Evolutionary conservation across 352 stramenopile species (phyloP), one percentile per base, ranked within the genome.

Genomic region (Globisporangium iwayamae): DNA sequence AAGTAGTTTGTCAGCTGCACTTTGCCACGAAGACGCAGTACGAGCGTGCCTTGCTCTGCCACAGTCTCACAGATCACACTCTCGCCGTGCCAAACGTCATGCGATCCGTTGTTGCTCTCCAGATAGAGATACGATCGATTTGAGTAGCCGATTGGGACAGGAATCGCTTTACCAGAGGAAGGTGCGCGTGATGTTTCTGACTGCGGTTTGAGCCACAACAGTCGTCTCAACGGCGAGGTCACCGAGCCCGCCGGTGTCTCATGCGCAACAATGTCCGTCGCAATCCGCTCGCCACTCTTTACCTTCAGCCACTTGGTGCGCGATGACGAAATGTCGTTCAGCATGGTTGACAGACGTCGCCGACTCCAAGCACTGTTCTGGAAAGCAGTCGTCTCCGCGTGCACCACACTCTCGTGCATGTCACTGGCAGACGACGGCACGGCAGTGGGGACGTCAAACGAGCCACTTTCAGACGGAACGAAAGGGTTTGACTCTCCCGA

Each of bases 1-100:
- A 93, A 78, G 58, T 82, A 85, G 65, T 95, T 95, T 13, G 76
- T 76, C 18, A 95, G 62, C 67, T 93, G 83, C 8, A 93, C 83
- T 64, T 90, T 91, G 18, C 84, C 81, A 41, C 86, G 84, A 55
- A 95, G 66, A 9, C 86, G 81, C 51, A 95, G 69, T 11, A 95
- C 81, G 4, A 95, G 74, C 50, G 86, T 95, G 1, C 86, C 86
- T 69, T 93, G 84, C 62, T 95, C 86, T 13, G 86, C 86, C 2
- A 95, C 86, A 0, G 86, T 95, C 65, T 95, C 84, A 22, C 84
- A 93, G 56, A 95, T 91, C 46, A 93, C 87, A 60, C 78, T 90
- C 63, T 93, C 78, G 4, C 85, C 83, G 54, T 89, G 80, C 82
- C 84, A 91, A 14, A 76, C 77, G 55, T 91, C 80, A 30, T 75